These are phyloP conservation scores for Globisporangium camurandrum DNA, from an alignment of 352 stramenopile genomes.

Conservation along the genomic window DNA sequence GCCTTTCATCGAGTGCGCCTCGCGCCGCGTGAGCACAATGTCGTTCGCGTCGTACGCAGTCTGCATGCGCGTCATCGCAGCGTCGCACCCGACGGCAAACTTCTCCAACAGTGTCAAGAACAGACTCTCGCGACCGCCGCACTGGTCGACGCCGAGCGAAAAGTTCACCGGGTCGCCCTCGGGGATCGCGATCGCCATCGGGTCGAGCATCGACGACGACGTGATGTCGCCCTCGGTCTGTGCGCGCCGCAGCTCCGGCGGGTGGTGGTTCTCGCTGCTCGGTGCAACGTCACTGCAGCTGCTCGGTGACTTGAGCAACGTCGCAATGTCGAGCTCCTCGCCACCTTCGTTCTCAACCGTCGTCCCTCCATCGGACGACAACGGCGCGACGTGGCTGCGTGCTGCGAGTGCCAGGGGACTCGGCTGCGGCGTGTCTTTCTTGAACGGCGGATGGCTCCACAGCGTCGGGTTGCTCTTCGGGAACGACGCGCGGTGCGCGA, in stretches of 20 bases:
- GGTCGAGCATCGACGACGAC: conserved; percentile 8
- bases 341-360: neutral
- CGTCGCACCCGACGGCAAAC: conserved; percentile 56
- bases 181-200: conserved; percentile 48
- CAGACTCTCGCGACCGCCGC: conserved; percentile 64
- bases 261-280: neutral
- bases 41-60: conserved; percentile 36
- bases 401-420: conserved; percentile 7
- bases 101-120: conserved; percentile 79
- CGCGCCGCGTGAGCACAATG: conserved; percentile 39
- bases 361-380: neutral
- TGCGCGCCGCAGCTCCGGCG: conserved; percentile 1
- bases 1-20: conserved; percentile 77
- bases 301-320: neutral
- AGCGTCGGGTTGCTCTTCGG: conserved; percentile 55
- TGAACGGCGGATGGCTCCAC: conserved; percentile 61
- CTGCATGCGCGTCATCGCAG: conserved; percentile 47
- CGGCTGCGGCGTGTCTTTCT: conserved; percentile 15
- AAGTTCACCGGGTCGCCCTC: conserved; percentile 79
- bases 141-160: conserved; percentile 69
- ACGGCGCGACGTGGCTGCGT: conserved; percentile 3
- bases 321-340: neutral
- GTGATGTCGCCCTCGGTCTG: conserved; percentile 12
- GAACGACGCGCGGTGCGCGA: conserved; percentile 28
- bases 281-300: neutral